phyloP scores from a whole-genome alignment of 768 basidiomycete genomes.

The Mycena epipterygia region DNA sequence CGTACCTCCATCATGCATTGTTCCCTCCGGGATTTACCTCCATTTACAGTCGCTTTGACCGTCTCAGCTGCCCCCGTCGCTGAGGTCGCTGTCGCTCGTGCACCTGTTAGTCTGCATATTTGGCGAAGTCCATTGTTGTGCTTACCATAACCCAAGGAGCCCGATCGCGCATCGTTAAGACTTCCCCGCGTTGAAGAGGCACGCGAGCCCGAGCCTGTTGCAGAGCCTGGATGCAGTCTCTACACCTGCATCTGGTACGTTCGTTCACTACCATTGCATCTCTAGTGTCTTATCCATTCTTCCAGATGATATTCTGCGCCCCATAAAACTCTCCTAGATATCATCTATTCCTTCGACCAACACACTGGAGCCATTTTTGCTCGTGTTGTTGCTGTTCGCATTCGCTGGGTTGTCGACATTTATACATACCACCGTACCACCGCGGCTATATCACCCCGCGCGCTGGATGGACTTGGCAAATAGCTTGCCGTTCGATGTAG shows the following conservation, averaged over 20 bases:
- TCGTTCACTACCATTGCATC: neutral
- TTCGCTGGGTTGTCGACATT: neutral
- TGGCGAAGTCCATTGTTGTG: neutral
- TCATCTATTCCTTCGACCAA: neutral
- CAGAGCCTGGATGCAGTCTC: constrained; percentile 32
- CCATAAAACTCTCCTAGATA: neutral
- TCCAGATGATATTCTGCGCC: neutral
- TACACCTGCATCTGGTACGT: constrained; percentile 34
- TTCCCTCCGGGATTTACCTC: constrained; percentile 8
- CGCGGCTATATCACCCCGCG: neutral
- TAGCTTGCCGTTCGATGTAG: constrained; percentile 3
- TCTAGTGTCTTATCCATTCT: neutral
- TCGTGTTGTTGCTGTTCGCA: constrained; percentile 20
- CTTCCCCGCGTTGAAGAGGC: constrained; percentile 29
- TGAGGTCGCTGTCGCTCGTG: constrained; percentile 17
- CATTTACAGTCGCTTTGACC: constrained; percentile 27
- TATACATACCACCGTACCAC: constrained; percentile 1
- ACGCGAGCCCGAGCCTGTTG: constrained; percentile 23
- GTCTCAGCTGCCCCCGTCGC: constrained; percentile 33
- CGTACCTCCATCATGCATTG: neutral
- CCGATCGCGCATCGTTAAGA: neutral
- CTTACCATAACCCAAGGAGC: constrained; percentile 4
- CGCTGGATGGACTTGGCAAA: constrained; percentile 13
- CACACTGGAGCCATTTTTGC: constrained; percentile 24
- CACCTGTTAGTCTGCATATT: neutral